Base-by-base conservation (phyloP, 2,329 filamentous ascomycete genomes). In the Tolypocladium guangdongense region DNA sequence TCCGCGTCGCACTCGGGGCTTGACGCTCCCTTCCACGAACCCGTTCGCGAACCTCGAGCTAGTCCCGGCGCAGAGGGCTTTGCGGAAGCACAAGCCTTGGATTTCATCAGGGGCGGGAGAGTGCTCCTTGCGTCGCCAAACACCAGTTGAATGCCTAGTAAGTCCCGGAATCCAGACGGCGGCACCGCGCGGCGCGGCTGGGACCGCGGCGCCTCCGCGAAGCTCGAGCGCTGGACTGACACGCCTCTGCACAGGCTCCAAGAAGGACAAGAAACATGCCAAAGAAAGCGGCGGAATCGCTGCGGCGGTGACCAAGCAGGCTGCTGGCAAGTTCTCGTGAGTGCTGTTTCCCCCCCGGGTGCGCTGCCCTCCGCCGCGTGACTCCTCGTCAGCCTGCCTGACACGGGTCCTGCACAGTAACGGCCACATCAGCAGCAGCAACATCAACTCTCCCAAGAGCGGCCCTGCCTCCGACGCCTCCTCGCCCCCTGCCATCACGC, bases 191-290 rank as follows among this genome's bases (percentile, higher is more conserved):
- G 53, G 30, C 46, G 55, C 49, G 41, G 50, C 38, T 51, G 27
- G 43, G 24, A 38, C 50, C 57, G 47, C 59, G 53, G 57, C 56
- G 36, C 57, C 50, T 37, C 43, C 43, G 49, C 39, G 45, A 18
- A 50, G 56, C 45, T 51, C 48, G 56, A 54, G 51, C 57, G 65
- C 54, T 60, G 59, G 61, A n/a, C 48, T n/a, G 24, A 52, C 35
- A 62, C 64, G 59, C 56, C 56, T 58, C 53, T 51, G 58, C 60
- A 54, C 55, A 74, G 71, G 65, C 64, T 68, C 69, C 55, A 78
- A 78, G 71, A 79, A 78, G 66, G 70, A 76, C 62, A 76, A 70
- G 66, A 80, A 78, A 69, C 69, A 78, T 77, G 76, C 72, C 65
- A 78, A 72, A 74, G 75, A 78, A 62, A 69, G 68, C 63, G 73